These are phyloP conservation scores for Dothiorella sarmentorum DNA, from an alignment of 2,329 filamentous ascomycete genomes.

Conservation along the genomic window DNA sequence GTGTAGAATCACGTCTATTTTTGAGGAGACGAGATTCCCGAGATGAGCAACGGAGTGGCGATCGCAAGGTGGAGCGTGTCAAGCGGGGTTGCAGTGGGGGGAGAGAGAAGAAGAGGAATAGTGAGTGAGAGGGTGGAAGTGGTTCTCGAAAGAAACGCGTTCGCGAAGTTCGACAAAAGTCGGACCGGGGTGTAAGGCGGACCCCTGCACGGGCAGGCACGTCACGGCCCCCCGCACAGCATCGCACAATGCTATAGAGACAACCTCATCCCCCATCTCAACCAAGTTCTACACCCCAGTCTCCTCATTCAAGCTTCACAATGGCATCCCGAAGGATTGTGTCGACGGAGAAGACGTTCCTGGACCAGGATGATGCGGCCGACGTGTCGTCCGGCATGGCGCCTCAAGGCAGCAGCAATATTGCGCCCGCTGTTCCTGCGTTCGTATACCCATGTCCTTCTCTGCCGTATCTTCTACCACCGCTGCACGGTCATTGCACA, in stretches of 20 bases:
- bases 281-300: neutral
- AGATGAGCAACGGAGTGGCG: too few relatives aligned
- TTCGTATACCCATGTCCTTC: slow-evolving; percentile 44
- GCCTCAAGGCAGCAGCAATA: slow-evolving; percentile 60
- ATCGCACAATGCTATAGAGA: too few relatives aligned
- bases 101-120: neutral
- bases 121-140: neutral
- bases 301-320: neutral
- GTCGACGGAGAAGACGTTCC: slow-evolving; percentile 62
- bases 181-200: neutral
- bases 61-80: neutral
- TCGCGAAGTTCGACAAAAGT: slow-evolving; percentile 5
- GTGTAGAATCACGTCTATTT: too few relatives aligned
- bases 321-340: slow-evolving; percentile 71
- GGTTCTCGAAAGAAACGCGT: neutral
- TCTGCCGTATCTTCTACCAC: neutral
- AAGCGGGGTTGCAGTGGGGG: neutral
- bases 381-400: slow-evolving; percentile 26
- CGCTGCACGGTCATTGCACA: too few relatives aligned
- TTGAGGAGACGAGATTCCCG: too few relatives aligned
- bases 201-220: neutral
- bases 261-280: too few relatives aligned
- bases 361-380: slow-evolving; percentile 42
- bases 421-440: slow-evolving; percentile 78
- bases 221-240: too few relatives aligned